Base-by-base conservation (phyloP, 345 rosid species). In the Eucalyptus camaldulensis region DNA sequence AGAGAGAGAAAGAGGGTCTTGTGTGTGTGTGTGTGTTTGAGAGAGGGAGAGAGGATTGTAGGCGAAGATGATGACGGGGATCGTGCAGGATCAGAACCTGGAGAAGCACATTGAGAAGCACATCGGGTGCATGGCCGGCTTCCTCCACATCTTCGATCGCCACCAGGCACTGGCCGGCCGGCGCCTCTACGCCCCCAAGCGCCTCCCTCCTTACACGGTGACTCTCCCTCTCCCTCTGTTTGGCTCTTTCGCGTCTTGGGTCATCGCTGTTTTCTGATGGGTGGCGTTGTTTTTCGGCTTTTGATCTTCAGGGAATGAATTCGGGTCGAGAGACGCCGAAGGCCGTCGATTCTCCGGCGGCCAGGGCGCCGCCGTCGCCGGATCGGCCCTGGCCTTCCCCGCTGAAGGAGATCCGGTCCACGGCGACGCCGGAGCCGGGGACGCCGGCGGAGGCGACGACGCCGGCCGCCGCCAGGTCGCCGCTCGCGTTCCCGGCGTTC, bases 91-190 rank as follows among this genome's bases (percentile, higher is more conserved):
- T 33, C 93, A 91, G 90, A 92, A 90, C 88, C 90, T 94, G 11
- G 97, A 95, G 92, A 95, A 94, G 89, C 95, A 94, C 87, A 91
- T 95, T 45, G 94, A 95, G 91, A 95, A 94, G 92, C 98, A 96
- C 60, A 94, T 95, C 87, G 99, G 99, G 3, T 98, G 99, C 96
- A 96, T 98, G 99, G 92, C 99, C 85, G 99, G 99, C 53, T 96
- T 98, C 94, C 93, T 97, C 90, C 97, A 98, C 92, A 97, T 98
- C 92, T 97, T 98, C 90, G 99, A 98, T 90, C 98, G 98, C 80
- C 94, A 94, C 85, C 95, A 95, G 87, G 85, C 94, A 88, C 92
- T 97, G 90, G 88, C 96, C 49, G 95, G 96, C 40, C 96, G 94
- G 89, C 97, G 97, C 92, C 91, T 93, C 85, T 89, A 89, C 93